A percentile compares a stretch with the other conserved stretches of the same genome.
These are phyloP conservation scores for Limtongia smithiae DNA, from an alignment of 805 yeast species.

Conservation along the genomic window DNA sequence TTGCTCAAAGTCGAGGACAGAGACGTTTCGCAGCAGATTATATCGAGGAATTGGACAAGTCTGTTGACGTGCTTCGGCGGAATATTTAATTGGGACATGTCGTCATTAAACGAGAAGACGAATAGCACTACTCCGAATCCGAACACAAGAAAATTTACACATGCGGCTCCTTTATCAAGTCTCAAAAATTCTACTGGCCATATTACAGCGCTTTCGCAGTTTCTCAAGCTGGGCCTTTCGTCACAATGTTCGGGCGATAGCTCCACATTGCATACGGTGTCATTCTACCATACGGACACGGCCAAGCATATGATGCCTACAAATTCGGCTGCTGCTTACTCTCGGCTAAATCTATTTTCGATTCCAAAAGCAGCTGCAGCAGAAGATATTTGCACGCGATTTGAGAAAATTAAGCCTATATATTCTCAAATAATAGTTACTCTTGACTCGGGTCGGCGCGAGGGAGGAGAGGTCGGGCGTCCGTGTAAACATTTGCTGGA, in stretches of 20 bases:
- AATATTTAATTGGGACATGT: constrained; percentile 65
- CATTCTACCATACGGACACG: constrained; percentile 48
- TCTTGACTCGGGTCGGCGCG: constrained; percentile 51
- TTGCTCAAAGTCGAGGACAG: constrained; percentile 45
- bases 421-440: constrained; percentile 49
- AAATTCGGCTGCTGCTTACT: constrained; percentile 57
- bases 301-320: constrained; percentile 50
- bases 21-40: constrained; percentile 46
- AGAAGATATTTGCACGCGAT: constrained; percentile 59
- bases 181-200: constrained; percentile 34
- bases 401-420: constrained; percentile 52
- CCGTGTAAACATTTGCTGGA: constrained; percentile 18
- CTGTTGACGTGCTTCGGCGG: constrained; percentile 64
- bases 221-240: constrained; percentile 45
- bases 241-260: constrained; percentile 20
- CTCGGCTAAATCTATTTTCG: constrained; percentile 57
- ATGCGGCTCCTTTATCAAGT: constrained; percentile 33
- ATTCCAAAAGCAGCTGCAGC: constrained; percentile 45
- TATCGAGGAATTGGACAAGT: constrained; percentile 64
- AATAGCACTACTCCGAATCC: too few species aligned
- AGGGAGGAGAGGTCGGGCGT: constrained; percentile 71
- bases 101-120: too few species aligned
- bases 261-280: constrained; percentile 26
- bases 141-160: too few species aligned
- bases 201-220: constrained; percentile 41